Evolutionary conservation across 2,329 filamentous ascomycete genomes (phyloP).

Genomic region (Penicillium sumatraense): DNA sequence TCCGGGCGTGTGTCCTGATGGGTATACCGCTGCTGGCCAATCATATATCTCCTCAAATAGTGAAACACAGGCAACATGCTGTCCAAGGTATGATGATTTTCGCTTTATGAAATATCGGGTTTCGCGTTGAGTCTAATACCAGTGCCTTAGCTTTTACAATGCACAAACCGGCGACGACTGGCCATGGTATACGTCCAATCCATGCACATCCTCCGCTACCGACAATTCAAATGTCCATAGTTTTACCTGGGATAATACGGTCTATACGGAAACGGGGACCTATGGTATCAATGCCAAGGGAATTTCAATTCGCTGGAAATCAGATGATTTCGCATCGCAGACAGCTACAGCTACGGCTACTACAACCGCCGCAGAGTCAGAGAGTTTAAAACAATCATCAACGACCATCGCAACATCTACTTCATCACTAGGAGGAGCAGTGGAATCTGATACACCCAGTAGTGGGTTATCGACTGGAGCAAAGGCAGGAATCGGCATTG

Average conservation of each 20-base stretch:
- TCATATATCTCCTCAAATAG: not conserved
- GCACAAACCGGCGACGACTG: conserved; percentile 4
- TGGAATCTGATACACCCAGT: not conserved
- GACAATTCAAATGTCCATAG: not conserved
- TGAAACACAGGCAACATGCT: conserved; percentile 7
- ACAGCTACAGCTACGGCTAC: not conserved
- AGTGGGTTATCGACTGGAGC: conserved; percentile 1
- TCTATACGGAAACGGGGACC: not conserved
- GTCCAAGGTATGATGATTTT: conserved; percentile 3
- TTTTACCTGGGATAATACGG: not conserved
- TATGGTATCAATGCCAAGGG: conserved; percentile 6
- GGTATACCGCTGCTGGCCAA: conserved; percentile 6
- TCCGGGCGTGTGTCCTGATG: conserved; percentile 3
- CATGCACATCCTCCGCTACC: conserved; percentile 6
- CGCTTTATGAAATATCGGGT: not conserved
- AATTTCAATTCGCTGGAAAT: conserved; percentile 10
- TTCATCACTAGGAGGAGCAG: too few species aligned
- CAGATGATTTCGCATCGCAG: not conserved
- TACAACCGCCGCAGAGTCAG: not conserved
- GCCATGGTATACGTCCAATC: conserved; percentile 7
- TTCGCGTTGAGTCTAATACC: not conserved
- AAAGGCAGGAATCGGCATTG: conserved; percentile 9
- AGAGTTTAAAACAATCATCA: not conserved
- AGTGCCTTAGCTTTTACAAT: conserved; percentile 3
- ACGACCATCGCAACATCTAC: not conserved